phyloP scores from a whole-genome alignment of 1,139 yeast genomes.

The Kodamaea arcana region DNA sequence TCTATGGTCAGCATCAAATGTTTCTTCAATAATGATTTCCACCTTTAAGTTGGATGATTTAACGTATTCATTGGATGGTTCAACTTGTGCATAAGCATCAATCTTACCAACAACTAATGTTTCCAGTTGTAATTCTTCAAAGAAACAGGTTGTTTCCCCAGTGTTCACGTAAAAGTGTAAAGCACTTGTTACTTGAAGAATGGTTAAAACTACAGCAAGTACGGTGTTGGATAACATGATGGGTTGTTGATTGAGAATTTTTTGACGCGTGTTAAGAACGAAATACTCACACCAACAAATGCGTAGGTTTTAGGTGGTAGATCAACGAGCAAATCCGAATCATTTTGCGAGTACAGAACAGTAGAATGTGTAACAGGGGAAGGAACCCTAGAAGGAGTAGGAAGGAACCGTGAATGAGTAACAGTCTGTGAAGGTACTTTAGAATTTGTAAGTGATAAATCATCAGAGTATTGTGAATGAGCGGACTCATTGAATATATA shows the following conservation, averaged over 20 bases:
- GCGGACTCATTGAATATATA: too few species aligned
- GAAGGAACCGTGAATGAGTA: too few species aligned
- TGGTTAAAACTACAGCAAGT: constrained; percentile 11
- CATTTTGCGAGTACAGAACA: too few species aligned
- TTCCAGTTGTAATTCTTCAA: constrained; percentile 40
- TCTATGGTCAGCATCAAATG: constrained; percentile 45
- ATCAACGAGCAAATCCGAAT: too few species aligned
- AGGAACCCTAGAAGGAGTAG: too few species aligned
- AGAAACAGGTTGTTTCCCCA: constrained; percentile 45
- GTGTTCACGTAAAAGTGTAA: constrained; percentile 46
- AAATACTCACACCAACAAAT: too few species aligned
- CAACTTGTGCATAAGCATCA: constrained; percentile 38
- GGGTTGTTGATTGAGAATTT: background rate
- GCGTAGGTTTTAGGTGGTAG: too few species aligned
- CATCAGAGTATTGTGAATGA: too few species aligned
- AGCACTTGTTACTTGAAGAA: constrained; percentile 19
- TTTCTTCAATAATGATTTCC: constrained; percentile 44
- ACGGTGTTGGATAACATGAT: background rate
- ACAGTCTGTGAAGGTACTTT: too few species aligned
- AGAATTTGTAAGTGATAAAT: too few species aligned
- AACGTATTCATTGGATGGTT: constrained; percentile 26
- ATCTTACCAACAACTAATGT: constrained; percentile 45
- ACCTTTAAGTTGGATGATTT: constrained; percentile 32
- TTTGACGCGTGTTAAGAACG: constrained; percentile 2
- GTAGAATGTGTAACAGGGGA: too few species aligned